Conservation (phyloP, 1,284 basidiomycete genomes). For the Moniliophthora roreri region DNA sequence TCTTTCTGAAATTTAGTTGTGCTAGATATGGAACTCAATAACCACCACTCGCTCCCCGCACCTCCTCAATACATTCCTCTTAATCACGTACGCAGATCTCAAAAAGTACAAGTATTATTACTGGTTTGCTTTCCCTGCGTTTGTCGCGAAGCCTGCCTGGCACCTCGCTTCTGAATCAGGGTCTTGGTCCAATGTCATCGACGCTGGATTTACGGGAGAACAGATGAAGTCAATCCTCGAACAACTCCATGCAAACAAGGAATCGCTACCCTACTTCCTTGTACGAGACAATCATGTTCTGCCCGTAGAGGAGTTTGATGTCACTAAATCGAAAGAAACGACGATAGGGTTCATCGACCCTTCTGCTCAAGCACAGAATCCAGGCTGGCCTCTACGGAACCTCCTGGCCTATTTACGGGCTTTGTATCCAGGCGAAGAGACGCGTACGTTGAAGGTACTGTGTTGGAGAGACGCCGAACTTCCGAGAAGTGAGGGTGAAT, state of each 20-base stretch:
- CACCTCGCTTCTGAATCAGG: slow-evolving; percentile 57
- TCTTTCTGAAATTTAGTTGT: background rate
- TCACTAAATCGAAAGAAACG: slow-evolving; percentile 50
- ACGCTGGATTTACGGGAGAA: slow-evolving; percentile 26
- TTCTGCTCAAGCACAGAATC: slow-evolving; percentile 73
- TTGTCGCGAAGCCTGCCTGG: slow-evolving; percentile 87
- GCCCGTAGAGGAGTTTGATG: slow-evolving; percentile 54
- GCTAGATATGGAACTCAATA: slow-evolving; percentile 68
- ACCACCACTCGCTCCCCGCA: slow-evolving; percentile 47
- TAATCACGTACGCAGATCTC: slow-evolving; percentile 94
- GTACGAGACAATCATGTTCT: slow-evolving; percentile 46
- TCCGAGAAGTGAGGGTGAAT: slow-evolving; percentile 36
- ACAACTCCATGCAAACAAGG: slow-evolving; percentile 38
- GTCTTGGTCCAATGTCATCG: slow-evolving; percentile 47
- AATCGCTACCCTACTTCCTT: slow-evolving; percentile 58
- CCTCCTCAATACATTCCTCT: slow-evolving; percentile 75
- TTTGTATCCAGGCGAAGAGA: slow-evolving; percentile 45
- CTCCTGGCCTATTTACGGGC: slow-evolving; percentile 79
- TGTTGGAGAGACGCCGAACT: slow-evolving; percentile 72
- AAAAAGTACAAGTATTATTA: slow-evolving; percentile 99
- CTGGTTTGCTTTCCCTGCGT: slow-evolving; percentile 96
- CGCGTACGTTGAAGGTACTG: slow-evolving; percentile 60
- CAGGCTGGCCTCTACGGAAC: slow-evolving; percentile 96
- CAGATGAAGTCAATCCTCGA: slow-evolving; percentile 43
- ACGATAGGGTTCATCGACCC: slow-evolving; percentile 82